Percentiles rank a stretch among this genome's conserved stretches.
These are phyloP conservation scores for Trichoderma sp. DNA, from an alignment of 2,329 filamentous ascomycete species.

Conservation along the genomic window DNA sequence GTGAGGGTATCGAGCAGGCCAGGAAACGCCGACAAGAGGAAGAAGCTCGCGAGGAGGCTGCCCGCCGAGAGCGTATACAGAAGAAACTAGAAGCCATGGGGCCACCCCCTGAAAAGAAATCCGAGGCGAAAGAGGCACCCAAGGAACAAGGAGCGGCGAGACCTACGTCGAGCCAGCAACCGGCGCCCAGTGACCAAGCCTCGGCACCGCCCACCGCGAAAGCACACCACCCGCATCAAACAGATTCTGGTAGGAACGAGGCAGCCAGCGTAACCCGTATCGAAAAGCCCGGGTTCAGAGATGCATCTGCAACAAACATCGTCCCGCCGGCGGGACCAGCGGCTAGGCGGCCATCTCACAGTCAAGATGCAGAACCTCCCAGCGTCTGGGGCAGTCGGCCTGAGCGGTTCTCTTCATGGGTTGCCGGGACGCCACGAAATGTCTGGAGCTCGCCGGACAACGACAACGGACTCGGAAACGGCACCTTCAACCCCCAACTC, in stretches of 20 bases:
- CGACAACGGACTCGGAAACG: constrained; percentile 73
- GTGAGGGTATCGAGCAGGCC: constrained; percentile 68
- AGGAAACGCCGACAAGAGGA: constrained; percentile 69
- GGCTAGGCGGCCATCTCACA: constrained; percentile 39
- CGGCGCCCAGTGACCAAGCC: constrained; percentile 32
- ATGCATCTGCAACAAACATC: constrained; percentile 30
- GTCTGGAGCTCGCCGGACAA: constrained; percentile 77
- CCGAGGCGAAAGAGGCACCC: constrained; percentile 54
- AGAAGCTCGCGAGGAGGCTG: constrained; percentile 72
- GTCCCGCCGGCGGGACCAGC: constrained; percentile 30
- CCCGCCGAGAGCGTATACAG: constrained; percentile 68
- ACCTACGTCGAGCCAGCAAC: constrained; percentile 43
- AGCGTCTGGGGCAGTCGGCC: constrained; percentile 48
- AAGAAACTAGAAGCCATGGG: constrained; percentile 73
- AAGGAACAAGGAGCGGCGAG: constrained; percentile 44
- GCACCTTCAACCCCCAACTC: constrained; percentile 70
- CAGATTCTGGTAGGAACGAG: constrained; percentile 13
- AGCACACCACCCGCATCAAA: constrained; percentile 16
- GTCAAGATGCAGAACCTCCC: constrained; percentile 40
- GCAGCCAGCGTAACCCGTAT: constrained; percentile 4
- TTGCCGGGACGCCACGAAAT: constrained; percentile 53
- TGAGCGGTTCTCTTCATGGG: constrained; percentile 57
- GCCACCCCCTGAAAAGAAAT: constrained; percentile 62
- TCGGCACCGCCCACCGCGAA: constrained; percentile 29
- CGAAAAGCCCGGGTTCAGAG: constrained; percentile 19